Evolutionary conservation across 805 yeast species (phyloP).

Genomic region (Hanseniaspora occidentalis): DNA sequence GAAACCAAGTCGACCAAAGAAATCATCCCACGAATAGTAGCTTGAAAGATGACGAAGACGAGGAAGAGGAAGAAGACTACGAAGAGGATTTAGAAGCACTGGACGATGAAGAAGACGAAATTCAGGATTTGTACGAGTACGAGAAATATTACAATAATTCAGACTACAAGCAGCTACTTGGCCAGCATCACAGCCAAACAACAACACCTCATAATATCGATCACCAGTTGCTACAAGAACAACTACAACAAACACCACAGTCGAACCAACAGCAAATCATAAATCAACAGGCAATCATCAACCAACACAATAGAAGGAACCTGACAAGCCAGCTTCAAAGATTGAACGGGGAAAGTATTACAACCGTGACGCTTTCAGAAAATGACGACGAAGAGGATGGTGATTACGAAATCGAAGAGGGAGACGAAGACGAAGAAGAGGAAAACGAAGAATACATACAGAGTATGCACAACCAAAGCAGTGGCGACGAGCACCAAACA

Average conservation of each 20-base stretch:
- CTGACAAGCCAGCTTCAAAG: not conserved
- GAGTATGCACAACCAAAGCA: conserved; percentile 1
- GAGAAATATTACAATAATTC: not conserved
- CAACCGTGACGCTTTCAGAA: conserved; percentile 2
- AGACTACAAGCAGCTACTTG: not conserved
- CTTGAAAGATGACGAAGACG: conserved; percentile 2
- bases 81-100: conserved; percentile 7
- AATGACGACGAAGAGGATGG: conserved; percentile 6
- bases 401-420: conserved; percentile 3
- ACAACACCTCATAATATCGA: not conserved
- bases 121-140: conserved; percentile 2
- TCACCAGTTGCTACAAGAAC: not conserved
- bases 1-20: not conserved
- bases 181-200: not conserved
- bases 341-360: not conserved
- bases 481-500: conserved; percentile 2
- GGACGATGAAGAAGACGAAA: conserved; percentile 6
- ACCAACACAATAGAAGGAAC: not conserved
- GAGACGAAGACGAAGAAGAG: conserved; percentile 4
- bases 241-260: not conserved
- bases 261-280: not conserved
- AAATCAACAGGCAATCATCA: not conserved
- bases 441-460: conserved; percentile 3
- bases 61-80: conserved; percentile 7
- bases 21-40: not conserved